A percentile compares a stretch with the other conserved stretches of the same genome.
Conservation (phyloP, 805 yeast genomes). For the Brettanomyces bruxellensis region DNA sequence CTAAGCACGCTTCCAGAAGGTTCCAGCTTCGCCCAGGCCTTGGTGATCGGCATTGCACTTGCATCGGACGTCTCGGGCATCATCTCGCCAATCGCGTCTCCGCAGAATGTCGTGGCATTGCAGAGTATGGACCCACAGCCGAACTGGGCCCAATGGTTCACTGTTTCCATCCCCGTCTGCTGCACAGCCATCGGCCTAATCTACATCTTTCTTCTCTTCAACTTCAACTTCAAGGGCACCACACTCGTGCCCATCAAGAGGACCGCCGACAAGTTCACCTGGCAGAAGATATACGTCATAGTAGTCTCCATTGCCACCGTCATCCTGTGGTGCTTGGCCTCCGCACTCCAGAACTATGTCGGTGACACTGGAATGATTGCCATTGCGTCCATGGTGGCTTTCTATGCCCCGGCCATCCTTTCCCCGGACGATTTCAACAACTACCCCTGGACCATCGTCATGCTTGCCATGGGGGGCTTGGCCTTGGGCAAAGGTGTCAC, state of each 20-base stretch:
- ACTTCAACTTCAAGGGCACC: constrained; percentile 40
- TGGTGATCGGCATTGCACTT: constrained; percentile 84
- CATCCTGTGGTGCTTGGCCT: constrained; percentile 82
- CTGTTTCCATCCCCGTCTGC: constrained; percentile 76
- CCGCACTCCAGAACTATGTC: constrained; percentile 57
- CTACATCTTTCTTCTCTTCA: constrained; percentile 63
- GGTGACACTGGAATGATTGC: constrained; percentile 99
- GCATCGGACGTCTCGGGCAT: constrained; percentile 94
- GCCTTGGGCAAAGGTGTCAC: constrained; percentile 94
- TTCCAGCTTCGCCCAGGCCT: constrained; percentile 70
- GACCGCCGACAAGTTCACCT: constrained; percentile 56
- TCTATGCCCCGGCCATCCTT: constrained; percentile 84
- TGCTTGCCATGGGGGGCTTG: constrained; percentile 96
- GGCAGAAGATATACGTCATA: constrained; percentile 68
- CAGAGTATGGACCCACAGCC: constrained; percentile 79
- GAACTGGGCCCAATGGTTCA: constrained; percentile 92
- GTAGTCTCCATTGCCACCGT: constrained; percentile 65
- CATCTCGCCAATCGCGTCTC: constrained; percentile 96
- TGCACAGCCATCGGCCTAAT: constrained; percentile 51
- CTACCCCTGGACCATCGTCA: constrained; percentile 93
- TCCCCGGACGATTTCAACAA: constrained; percentile 89
- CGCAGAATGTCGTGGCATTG: constrained; percentile 88
- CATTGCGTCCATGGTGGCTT: constrained; percentile 77
- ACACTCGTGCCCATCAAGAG: constrained; percentile 53
- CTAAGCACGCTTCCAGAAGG: constrained; percentile 74